Evolutionary conservation across 2,329 filamentous ascomycete genomes (phyloP), one percentile per base, ranked within the genome.

Genomic region (Paracoccidioides lutzii): DNA sequence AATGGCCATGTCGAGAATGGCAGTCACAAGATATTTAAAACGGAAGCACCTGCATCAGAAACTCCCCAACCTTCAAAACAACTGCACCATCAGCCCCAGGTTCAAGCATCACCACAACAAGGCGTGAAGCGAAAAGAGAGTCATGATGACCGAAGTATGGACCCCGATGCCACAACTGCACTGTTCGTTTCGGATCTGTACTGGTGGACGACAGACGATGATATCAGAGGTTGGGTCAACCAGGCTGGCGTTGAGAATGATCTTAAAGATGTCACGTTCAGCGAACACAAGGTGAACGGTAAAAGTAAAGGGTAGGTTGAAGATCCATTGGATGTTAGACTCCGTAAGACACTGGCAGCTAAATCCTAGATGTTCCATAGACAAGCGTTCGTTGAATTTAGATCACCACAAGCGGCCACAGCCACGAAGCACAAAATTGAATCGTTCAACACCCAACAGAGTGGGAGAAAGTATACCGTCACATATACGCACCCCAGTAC

Each of bases 171-270:
- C 2, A 82, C 80, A 4, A 76, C 83, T 30, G 90, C 90, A 0
- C 73, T 97, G 35, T 82, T 95, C 69, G 81, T 97, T 54, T 90
- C 88, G 2, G 93, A 97, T 52, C 76, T 98, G 8, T 87, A 88
- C 69, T 98, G 93, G 93, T 97, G 91, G 91, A 90, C 84, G 35
- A 95, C 87, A 2, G 93, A 98, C 67, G 93, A 98, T 66, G 90
- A 97, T 63, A 82, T 98, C 56, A 86, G 93, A 54, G 87, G 86
- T 52, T 96, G 90, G 88, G 78, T 87, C 30, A 83, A 83, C 61
- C 80, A 87, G 61, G 88, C 86, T n/a, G 81, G 80, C 2, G 88
- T 83, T 62, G 93, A 97, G 69, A 80, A 84, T 48, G 88, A 95
- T 65, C 75, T 97, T 15, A 90, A 88, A 65, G 93, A 97, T 59